These are phyloP conservation scores for Hypoxylon crocopeplum DNA, from an alignment of 495 filamentous ascomycete genomes.

Conservation along the genomic window DNA sequence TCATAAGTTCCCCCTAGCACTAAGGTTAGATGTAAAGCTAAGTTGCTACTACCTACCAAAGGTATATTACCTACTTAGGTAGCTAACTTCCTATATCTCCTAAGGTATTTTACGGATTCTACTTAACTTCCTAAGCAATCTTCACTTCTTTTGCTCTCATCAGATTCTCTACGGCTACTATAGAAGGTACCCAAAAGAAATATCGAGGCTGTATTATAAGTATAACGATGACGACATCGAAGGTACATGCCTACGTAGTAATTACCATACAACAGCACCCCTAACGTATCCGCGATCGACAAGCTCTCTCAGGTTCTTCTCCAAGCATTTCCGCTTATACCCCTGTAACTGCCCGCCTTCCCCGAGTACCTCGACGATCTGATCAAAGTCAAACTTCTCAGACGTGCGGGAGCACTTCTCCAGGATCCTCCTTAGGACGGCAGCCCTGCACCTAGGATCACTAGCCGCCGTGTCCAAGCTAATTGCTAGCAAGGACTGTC, in stretches of 20 bases:
- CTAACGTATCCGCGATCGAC: constrained; percentile 33
- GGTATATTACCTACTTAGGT: no score
- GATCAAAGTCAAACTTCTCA: constrained; percentile 28
- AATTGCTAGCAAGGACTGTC: constrained; percentile 34
- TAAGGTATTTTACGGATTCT: no score
- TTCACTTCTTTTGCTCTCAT: no score
- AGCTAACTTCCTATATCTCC: no score
- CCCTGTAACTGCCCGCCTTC: constrained; percentile 15
- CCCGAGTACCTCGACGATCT: constrained; percentile 20
- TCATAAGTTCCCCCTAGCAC: no score
- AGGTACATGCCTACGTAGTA: not conserved
- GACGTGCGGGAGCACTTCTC: constrained; percentile 33
- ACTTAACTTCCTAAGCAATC: no score
- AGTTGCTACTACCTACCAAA: no score
- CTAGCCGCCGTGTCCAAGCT: constrained; percentile 27
- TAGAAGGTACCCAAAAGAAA: no score
- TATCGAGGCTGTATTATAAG: no score
- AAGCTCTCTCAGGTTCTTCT: constrained; percentile 30
- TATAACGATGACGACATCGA: no score
- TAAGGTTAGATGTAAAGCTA: no score
- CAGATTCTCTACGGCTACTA: no score
- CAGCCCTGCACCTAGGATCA: constrained; percentile 32
- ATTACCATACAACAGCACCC: constrained; percentile 30
- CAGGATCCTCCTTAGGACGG: constrained; percentile 25
- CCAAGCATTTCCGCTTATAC: constrained; percentile 22